Base-by-base conservation (phyloP, 352 stramenopile genomes). In the Globisporangium solare region DNA sequence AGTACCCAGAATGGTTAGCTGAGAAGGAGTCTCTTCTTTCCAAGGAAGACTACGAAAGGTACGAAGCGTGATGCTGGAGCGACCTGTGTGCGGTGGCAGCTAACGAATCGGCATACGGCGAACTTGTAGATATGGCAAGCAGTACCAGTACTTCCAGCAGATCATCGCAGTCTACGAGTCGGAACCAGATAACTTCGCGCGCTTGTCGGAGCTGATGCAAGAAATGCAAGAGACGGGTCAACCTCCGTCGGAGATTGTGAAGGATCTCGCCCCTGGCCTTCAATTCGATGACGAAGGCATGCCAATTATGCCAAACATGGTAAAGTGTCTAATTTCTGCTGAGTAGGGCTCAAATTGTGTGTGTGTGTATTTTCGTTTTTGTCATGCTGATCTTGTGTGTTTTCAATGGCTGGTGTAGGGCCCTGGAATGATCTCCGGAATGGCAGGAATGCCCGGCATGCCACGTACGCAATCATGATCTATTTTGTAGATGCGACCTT, bases 121-220 rank as follows among this genome's bases (percentile, higher is more conserved):
- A 35, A 35, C 7, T 35, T 35, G 12, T 47, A 93, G 80, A 76
- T 98, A 98, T 60, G 94, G 92, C 58, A 95, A 95, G 63, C 95
- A 99, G 81, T 99, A 98, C 70, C 82, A 98, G 64, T 97, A 95
- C 64, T 99, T 99, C 71, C 96, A 99, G 76, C 74, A 89, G 58
- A 97, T 99, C 51, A 86, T 98, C 8, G 80, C 87, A n/a, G 76
- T 96, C 13, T 99, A 99, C 70, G 97, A 99, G 57, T 96, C 84
- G 10, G 94, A 99, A 66, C 96, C 96, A 2, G 89, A 98, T 61
- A 99, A 99, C 78, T 98, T 96, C 60, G 67, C 79, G 51, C 76
- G 89, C 6, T 73, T 99, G 35, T 98, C 97, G 66, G 89, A 98
- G 66, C 83, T 99, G 27, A 99, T 99, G 94, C 93, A 99, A 55